Evolutionary conservation across 306 rosid genomes (phyloP), one percentile per base, ranked within the genome.

Genomic region (Aeschynomene evenia): DNA sequence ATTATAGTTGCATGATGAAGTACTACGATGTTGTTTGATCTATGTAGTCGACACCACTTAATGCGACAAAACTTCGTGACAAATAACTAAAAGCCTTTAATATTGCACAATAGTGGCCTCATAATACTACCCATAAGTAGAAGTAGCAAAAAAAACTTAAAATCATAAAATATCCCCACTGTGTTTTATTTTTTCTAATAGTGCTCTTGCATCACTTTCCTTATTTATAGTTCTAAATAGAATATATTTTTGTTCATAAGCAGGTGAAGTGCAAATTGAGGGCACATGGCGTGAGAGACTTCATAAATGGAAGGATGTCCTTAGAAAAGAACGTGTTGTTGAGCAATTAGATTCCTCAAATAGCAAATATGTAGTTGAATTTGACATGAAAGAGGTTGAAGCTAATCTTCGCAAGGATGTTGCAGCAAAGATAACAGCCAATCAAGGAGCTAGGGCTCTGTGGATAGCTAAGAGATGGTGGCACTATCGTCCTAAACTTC

Each of bases 391-490:
- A 77, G 98, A 94, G 89, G 98, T 94, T 78, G 96, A 94, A 81
- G 80, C 83, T 37, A 94, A 96, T 85, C 96, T 94, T 69, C 97
- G 88, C 60, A 88, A 88, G 80, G 95, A 90, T 73, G 88, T 88
- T 67, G 90, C 80, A 76, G 96, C 85, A 70, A 94, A 84, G 73
- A 76, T 57, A 31, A 64, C 87, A 15, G 73, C 80, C 53, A 72
- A 90, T 28, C 88, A 74, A 63, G 96, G 96, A 82, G 78, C 87
- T 63, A 88, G 96, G 81, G 92, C 82, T 6, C 68, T 88, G 20
- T 94, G 98, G 98, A 88, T 90, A 73, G 78, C 96, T 46, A 91
- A 94, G 88, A 85, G 98, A 87, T 94, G 98, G 98, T 94, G 97
- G 98, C 77, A 67, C 19, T 91, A 91, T 87, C 96, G 98, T 66